Evolutionary conservation across 83 land plant species (phyloP), one percentile per base, ranked within the genome.

Genomic region (Picea engelmannii): DNA sequence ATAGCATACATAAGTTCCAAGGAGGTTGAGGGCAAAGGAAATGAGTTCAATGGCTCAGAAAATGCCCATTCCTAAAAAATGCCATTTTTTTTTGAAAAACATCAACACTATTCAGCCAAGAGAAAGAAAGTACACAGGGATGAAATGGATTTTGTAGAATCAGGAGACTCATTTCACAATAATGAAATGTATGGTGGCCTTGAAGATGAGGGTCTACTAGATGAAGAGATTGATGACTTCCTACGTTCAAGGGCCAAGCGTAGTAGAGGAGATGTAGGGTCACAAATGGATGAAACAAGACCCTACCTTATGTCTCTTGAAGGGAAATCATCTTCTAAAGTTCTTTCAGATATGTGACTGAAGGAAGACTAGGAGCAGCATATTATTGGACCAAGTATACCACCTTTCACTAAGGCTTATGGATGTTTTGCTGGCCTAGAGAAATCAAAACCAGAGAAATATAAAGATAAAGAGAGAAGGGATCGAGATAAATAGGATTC

Each of bases 251-350:
- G 92, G 87, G 84, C 64, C 42, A 96, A 96, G 82, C 92, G 96
- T 55, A 98, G 99, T 4, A 86, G 98, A 82, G 99, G 99, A 82
- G 88, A 91, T 35, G 83, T 96, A 76, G 99, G 99, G 0, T 92
- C 99, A 77, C 89, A 98, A 63, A 95, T 95, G 96, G 99, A 96
- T 86, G 99, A 96, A 89, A 63, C 96, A 21, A 98, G 98, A 52
- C 96, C 98, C 18, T 96, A 92, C 76, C 91, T 87, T 74, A n/a
- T 61, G 21, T 27, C 78, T 47, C 18, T 24, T 20, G 65, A 21
- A 40, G 78, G 35, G 42, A 24, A 35, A 25, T 58, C 63, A 4
- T 58, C 82, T 1, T 58, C 24, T 16, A 66, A 61, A 24, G 21
- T 59, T n/a, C 64, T 84, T 61, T 7, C 90, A 49, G 91, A 87